phyloP scores from a whole-genome alignment of 73 alveolate genomes.

The Tetrahymena malaccensis region DNA sequence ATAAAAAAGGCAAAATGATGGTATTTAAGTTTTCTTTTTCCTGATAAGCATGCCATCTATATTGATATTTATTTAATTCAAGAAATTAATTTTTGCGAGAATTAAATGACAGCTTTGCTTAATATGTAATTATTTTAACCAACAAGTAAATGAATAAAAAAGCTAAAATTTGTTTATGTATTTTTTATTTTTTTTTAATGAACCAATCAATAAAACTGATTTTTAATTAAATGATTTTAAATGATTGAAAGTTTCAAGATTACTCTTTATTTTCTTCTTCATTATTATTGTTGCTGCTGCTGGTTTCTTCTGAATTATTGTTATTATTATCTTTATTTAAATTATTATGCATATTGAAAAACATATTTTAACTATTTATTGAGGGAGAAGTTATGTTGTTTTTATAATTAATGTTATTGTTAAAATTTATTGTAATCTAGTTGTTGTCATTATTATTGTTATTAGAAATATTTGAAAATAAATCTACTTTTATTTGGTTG shows the following conservation, averaged over 20 bases:
- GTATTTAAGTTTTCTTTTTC: too few relatives aligned
- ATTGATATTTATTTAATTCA: background rate
- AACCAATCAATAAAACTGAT: too few relatives aligned
- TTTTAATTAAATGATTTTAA: too few relatives aligned
- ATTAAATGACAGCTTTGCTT: background rate
- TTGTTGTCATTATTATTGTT: background rate
- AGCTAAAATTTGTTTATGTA: background rate
- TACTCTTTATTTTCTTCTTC: background rate
- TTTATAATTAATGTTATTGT: too few relatives aligned
- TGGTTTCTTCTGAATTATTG: background rate
- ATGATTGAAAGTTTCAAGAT: background rate
- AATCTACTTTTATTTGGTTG: background rate
- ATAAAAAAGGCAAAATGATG: too few relatives aligned
- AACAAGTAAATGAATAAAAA: background rate
- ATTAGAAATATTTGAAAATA: background rate
- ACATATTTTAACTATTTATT: too few relatives aligned
- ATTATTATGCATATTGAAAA: too few relatives aligned
- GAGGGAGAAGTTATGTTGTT: background rate
- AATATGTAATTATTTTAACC: too few relatives aligned
- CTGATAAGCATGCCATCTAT: too few relatives aligned
- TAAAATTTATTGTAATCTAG: background rate
- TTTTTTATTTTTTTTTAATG: too few relatives aligned
- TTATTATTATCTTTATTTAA: background rate
- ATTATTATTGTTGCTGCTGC: background rate
- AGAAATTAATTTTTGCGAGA: too few relatives aligned